These are phyloP conservation scores for Tillandsia fasciculata DNA, from an alignment of 176 grass and related monocot species.

Conservation along the genomic window DNA sequence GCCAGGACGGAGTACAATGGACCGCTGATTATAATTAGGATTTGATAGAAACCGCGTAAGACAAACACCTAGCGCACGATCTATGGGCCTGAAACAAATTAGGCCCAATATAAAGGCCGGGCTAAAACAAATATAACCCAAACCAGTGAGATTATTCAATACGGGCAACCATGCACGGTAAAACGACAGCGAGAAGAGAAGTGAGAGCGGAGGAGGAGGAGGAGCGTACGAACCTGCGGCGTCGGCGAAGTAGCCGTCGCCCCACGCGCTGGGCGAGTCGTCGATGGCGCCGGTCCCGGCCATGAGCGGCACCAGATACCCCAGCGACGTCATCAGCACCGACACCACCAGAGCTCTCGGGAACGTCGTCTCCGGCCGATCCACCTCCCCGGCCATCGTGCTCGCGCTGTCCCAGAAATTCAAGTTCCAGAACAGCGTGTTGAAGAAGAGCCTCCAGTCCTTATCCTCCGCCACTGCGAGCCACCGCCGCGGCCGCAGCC, in stretches of 20 bases:
- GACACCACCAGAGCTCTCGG: slow-evolving; percentile 48
- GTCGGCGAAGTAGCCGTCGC: slow-evolving; percentile 60
- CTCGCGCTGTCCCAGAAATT: slow-evolving; percentile 86
- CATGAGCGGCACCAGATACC: slow-evolving; percentile 70
- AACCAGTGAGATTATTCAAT: no score
- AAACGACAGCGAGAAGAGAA: no score
- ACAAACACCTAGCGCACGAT: no score
- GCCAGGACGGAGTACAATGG: no score
- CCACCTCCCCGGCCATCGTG: slow-evolving; percentile 82
- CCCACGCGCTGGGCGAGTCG: slow-evolving; percentile 42
- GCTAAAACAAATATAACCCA: no score
- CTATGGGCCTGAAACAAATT: no score
- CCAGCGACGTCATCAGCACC: slow-evolving; percentile 49
- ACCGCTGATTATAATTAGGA: no score
- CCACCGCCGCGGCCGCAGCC: slow-evolving; percentile 42
- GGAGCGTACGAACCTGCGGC: slow-evolving; percentile 37
- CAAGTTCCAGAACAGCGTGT: slow-evolving; percentile 86
- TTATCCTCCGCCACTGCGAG: slow-evolving; percentile 16
- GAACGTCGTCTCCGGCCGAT: slow-evolving; percentile 52
- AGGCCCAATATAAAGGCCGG: no score
- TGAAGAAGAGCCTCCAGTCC: slow-evolving; percentile 76
- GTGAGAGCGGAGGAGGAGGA: no score
- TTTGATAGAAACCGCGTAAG: no score
- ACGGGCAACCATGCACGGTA: no score
- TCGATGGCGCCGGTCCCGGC: slow-evolving; percentile 55